phyloP scores from a whole-genome alignment of 1,284 basidiomycete species.

The Microbotryomycetes sp. region DNA sequence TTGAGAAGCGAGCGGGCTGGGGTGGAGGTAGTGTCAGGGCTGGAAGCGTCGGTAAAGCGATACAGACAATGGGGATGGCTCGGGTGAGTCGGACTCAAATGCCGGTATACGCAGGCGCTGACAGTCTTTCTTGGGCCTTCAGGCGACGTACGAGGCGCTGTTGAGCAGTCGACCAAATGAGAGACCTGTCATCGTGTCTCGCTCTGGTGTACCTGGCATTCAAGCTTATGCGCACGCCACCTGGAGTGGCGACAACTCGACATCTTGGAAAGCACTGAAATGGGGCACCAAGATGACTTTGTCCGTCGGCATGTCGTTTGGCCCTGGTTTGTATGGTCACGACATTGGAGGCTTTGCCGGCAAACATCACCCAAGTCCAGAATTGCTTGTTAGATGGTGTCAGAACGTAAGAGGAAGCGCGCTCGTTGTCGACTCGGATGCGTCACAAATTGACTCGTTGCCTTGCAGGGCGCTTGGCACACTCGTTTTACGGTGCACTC shows the following conservation, averaged over 20 bases:
- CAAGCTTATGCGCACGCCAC: conserved; percentile 30
- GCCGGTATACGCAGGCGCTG: background rate
- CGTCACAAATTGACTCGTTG: too few species aligned
- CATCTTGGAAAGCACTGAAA: conserved; percentile 25
- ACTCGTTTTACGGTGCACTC: conserved; percentile 30
- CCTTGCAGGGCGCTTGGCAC: conserved; percentile 17
- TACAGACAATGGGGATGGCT: conserved; percentile 31
- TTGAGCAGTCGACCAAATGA: conserved; percentile 4
- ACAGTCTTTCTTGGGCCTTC: background rate
- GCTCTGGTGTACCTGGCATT: conserved; percentile 26
- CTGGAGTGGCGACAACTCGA: conserved; percentile 31
- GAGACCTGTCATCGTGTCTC: conserved; percentile 28
- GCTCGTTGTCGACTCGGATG: too few species aligned
- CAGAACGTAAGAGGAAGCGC: conserved; percentile 5
- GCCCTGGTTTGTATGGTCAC: conserved; percentile 27
- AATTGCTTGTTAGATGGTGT: conserved; percentile 30
- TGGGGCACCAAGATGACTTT: conserved; percentile 27
- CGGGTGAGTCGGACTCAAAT: conserved; percentile 16
- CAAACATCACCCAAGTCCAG: conserved; percentile 24
- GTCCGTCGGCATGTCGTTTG: conserved; percentile 21
- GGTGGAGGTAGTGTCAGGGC: conserved; percentile 6
- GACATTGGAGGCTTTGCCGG: conserved; percentile 33
- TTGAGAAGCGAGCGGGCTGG: conserved; percentile 10
- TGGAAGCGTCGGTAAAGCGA: conserved; percentile 20
- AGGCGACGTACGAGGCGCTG: conserved; percentile 13